These are phyloP conservation scores for Pulveroboletus sp. DNA, from an alignment of 768 basidiomycete genomes.

Conservation along the genomic window DNA sequence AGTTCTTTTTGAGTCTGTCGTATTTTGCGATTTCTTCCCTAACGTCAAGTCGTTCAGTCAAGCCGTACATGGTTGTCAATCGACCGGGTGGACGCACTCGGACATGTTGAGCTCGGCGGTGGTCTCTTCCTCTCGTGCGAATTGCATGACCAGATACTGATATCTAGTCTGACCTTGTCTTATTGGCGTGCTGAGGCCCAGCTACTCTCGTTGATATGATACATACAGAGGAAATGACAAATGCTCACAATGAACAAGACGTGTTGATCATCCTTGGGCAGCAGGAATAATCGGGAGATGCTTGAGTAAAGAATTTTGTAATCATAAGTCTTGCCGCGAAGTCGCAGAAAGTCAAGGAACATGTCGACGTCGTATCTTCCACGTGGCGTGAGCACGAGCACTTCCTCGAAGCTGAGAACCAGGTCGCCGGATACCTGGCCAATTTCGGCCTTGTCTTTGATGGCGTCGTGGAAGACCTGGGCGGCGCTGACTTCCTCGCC, in stretches of 20 bases:
- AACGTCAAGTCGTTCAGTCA: neutral
- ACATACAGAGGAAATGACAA: neutral
- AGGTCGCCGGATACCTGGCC: constrained; percentile 88
- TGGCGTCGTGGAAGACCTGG: constrained; percentile 92
- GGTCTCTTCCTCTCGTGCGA: constrained; percentile 94
- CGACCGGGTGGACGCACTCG: constrained; percentile 58
- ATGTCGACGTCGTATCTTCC: constrained; percentile 98
- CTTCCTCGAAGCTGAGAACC: constrained; percentile 92
- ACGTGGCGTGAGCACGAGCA: constrained; percentile 91
- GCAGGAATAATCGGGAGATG: constrained; percentile 83
- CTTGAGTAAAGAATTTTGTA: constrained; percentile 93
- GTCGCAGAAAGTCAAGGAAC: constrained; percentile 89
- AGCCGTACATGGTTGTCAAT: neutral
- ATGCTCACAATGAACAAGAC: constrained; percentile 85
- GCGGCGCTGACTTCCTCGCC: constrained; percentile 86
- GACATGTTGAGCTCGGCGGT: constrained; percentile 91
- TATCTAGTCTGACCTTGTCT: constrained; percentile 97
- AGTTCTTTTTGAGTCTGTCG: constrained; percentile 86
- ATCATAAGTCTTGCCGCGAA: constrained; percentile 98
- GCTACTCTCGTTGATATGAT: constrained; percentile 40
- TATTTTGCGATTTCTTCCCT: constrained; percentile 77
- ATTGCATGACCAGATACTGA: constrained; percentile 97
- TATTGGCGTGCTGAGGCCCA: constrained; percentile 89
- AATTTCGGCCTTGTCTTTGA: constrained; percentile 95
- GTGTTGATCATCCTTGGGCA: constrained; percentile 96